A percentile compares a stretch with the other conserved stretches of the same genome.
Evolutionary conservation across 257 asterid species (phyloP).

Genomic region (Penstemon barbatus): DNA sequence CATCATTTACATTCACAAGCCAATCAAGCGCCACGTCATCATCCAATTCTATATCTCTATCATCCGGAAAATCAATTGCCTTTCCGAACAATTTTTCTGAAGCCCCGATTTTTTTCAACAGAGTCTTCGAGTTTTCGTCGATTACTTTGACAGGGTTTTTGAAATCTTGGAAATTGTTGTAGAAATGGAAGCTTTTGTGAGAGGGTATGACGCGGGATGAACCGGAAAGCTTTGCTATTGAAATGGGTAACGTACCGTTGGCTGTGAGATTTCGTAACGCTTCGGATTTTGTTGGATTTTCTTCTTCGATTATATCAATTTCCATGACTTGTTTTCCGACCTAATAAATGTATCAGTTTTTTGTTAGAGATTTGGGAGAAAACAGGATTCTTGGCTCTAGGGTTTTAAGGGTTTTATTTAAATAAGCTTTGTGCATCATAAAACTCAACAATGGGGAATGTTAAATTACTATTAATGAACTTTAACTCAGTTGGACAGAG

Average conservation of each 20-base stretch:
- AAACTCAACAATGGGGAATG: no score
- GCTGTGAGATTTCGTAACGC: slow-evolving; percentile 45
- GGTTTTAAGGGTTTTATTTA: no score
- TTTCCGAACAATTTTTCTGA: slow-evolving; percentile 58
- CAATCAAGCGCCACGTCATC: slow-evolving; percentile 77
- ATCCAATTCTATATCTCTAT: slow-evolving; percentile 54
- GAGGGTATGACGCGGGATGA: slow-evolving; percentile 77
- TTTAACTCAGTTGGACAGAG: no score
- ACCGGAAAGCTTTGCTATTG: slow-evolving; percentile 71
- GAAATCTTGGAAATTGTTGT: slow-evolving; percentile 77
- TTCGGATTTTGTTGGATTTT: slow-evolving; percentile 35
- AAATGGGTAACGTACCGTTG: slow-evolving; percentile 18
- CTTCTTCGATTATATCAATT: slow-evolving; percentile 58
- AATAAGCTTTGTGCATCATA: no score
- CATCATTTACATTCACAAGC: slow-evolving; percentile 75
- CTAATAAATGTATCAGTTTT: no score
- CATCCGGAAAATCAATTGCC: slow-evolving; percentile 56
- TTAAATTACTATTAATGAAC: no score
- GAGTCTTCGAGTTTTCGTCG: slow-evolving; percentile 47
- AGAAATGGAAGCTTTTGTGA: slow-evolving; percentile 82
- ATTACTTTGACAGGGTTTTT: slow-evolving; percentile 53
- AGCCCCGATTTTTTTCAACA: slow-evolving; percentile 54
- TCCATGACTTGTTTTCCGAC: slow-evolving; percentile 42
- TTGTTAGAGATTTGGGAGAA: no score
- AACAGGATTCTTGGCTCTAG: no score